phyloP scores from a whole-genome alignment of 805 yeast species.

The Saccharomycopsis vini region DNA sequence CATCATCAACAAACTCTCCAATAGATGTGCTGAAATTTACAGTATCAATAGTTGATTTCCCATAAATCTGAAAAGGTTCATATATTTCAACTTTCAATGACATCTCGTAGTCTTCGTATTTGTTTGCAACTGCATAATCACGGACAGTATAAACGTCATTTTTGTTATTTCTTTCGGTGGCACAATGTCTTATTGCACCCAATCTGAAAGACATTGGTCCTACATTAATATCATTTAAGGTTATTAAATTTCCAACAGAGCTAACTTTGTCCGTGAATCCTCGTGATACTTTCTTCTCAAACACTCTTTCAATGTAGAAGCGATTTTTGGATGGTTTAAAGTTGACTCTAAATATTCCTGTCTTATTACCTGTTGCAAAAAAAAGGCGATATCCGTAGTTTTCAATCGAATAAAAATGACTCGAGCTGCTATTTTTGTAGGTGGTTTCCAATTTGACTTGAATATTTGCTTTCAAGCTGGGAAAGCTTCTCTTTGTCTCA shows the following conservation, averaged over 20 bases:
- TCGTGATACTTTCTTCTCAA: conserved; percentile 6
- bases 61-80: neutral
- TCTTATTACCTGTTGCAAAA: conserved; percentile 11
- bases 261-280: conserved; percentile 4
- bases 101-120: conserved; percentile 27
- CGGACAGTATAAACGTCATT: conserved; percentile 16
- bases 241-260: conserved; percentile 1
- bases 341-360: conserved; percentile 13
- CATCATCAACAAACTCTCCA: neutral
- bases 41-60: neutral
- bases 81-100: conserved; percentile 23
- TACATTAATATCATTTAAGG: conserved; percentile 10
- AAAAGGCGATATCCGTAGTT: conserved; percentile 16
- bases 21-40: neutral
- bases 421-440: neutral
- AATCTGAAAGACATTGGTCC: conserved; percentile 13
- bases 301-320: conserved; percentile 6
- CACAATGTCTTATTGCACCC: conserved; percentile 1
- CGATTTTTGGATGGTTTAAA: conserved; percentile 12
- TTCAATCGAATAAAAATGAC: conserved; percentile 3
- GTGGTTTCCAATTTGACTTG: neutral
- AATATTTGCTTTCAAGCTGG: neutral
- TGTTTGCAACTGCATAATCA: conserved; percentile 18
- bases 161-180: neutral
- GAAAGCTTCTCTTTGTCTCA: neutral